These are phyloP conservation scores for Ichthyophthirius multifiliis DNA, from an alignment of 169 alveolate genomes.

Conservation along the genomic window DNA sequence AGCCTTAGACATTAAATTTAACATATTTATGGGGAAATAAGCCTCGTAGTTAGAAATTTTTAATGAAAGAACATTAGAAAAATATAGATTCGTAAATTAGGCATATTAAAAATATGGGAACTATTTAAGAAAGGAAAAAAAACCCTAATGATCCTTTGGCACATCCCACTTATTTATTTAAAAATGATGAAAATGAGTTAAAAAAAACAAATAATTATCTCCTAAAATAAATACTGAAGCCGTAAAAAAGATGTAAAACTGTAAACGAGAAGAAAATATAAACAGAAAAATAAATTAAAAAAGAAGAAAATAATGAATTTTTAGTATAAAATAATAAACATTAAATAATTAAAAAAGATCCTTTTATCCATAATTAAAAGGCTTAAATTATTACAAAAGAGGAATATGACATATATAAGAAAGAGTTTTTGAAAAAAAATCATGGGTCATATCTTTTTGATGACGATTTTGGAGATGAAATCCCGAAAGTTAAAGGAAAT, in stretches of 20 bases:
- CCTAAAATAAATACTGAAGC: background rate
- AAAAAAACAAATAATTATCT: conserved; percentile 1
- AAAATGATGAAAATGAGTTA: background rate
- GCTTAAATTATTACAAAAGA: background rate
- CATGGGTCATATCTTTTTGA: background rate
- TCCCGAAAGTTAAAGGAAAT: background rate
- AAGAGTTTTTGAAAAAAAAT: background rate
- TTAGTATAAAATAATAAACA: too few relatives aligned
- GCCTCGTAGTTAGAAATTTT: background rate
- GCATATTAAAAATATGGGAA: background rate
- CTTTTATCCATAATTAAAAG: background rate
- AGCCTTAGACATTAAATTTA: background rate
- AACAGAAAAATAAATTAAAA: too few relatives aligned
- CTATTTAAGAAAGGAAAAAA: background rate
- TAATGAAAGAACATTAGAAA: background rate
- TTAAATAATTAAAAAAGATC: background rate
- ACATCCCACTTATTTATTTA: background rate
- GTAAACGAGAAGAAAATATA: too few relatives aligned
- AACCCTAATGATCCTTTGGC: background rate
- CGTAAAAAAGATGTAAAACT: background rate
- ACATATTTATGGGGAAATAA: conserved; percentile 3
- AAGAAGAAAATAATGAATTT: too few relatives aligned
- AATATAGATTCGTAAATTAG: background rate
- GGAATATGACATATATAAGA: background rate
- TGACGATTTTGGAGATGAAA: background rate